Base-by-base conservation (phyloP, 2,329 filamentous ascomycete genomes). In the Xylariales sp. region DNA sequence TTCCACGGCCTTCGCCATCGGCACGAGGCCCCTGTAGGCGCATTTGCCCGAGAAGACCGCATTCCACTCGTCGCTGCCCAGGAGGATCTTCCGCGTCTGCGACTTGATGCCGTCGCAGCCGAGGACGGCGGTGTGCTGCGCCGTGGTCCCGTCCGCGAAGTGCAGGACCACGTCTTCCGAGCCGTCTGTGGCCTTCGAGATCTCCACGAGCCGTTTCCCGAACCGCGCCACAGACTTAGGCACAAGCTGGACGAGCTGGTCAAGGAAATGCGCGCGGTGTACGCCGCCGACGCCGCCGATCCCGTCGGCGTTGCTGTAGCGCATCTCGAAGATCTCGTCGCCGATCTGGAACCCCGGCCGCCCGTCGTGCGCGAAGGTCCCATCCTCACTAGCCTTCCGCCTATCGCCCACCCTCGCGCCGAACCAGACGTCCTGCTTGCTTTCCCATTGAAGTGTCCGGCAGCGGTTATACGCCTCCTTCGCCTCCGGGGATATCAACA, bases 31-130 rank as follows among this genome's bases (percentile, higher is more conserved):
- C 23, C 89, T 84, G 71, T 88, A 90, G 0, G 72, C 75, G 28
- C 76, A 82, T 75, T n/a, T 86, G 70, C 65, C 82, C 60, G 39
- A 73, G 62, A 76, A 77, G 3, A 74, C 82, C 69, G 59, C 81
- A 74, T 55, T 80, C 71, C 75, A 69, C 36, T 78, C 71, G 0
- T 80, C 74, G 0, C 56, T 58, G 0, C 84, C 85, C 0, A 90
- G 78, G 6, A 91, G 76, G 1, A 87, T 75, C 32, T 83, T 77
- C 16, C 89, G 80, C 2, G 85, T 83, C 34, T 81, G 80, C 1
- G 85, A 87, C 75, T 90, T 90, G 73, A 91, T 89, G 0, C 89
- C 89, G 75, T 91, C 89, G 70, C 87, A 90, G 0, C 87, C 89
- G 53, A 91, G 79, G 0, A 89, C 72, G 0, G 77, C 80, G 32